Conservation (phyloP, 2,329 filamentous ascomycete species). For the Plectosphaerella sp. region DNA sequence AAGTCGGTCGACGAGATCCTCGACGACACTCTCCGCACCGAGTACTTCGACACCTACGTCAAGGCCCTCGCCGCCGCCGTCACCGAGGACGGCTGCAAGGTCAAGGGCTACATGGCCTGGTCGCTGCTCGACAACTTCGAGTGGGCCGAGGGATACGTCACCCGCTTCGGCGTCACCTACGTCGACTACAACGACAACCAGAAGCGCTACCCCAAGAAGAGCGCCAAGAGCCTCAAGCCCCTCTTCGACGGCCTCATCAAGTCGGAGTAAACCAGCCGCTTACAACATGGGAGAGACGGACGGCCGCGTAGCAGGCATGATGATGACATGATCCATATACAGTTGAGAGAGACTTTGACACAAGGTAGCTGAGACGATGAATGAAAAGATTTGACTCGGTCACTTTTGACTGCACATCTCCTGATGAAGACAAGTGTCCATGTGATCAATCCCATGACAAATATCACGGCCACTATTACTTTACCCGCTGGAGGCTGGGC, state of each 20-base stretch:
- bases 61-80: slow-evolving; percentile 70
- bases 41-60: slow-evolving; percentile 77
- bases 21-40: slow-evolving; percentile 74
- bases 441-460: no score
- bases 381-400: no score
- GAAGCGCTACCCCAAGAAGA: slow-evolving; percentile 80
- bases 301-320: no score
- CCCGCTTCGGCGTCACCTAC: slow-evolving; percentile 77
- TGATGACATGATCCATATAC: no score
- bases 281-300: no score
- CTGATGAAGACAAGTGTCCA: no score
- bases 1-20: slow-evolving; percentile 66
- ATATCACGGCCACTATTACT: not conserved
- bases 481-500: not conserved
- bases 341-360: no score
- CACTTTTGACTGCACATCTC: no score
- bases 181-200: slow-evolving; percentile 80
- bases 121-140: slow-evolving; percentile 88
- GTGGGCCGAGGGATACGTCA: slow-evolving; percentile 89
- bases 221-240: slow-evolving; percentile 64
- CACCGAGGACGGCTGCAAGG: slow-evolving; percentile 69
- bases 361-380: not conserved
- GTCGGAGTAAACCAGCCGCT: slow-evolving; percentile 39
- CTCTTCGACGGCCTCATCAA: slow-evolving; percentile 69
- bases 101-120: slow-evolving; percentile 81